Conservation (phyloP, 1,284 basidiomycete genomes). For the Exsudoporus floridanus region DNA sequence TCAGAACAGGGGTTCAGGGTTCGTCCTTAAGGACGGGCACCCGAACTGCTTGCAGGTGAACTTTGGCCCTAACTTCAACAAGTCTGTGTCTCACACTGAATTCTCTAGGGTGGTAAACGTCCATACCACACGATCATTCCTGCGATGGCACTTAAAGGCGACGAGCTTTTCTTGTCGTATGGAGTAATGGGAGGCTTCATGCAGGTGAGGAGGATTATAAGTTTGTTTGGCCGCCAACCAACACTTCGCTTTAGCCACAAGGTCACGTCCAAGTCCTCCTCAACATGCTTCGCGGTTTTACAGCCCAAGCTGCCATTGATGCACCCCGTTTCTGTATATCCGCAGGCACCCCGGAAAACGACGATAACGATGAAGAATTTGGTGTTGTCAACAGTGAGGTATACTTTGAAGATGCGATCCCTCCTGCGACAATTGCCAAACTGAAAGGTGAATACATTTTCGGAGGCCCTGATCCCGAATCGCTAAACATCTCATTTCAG, state of each 20-base stretch:
- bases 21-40: slow-evolving; percentile 77
- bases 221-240: background rate
- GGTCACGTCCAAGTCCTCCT: slow-evolving; percentile 94
- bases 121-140: slow-evolving; percentile 98
- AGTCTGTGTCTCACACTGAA: background rate
- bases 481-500: slow-evolving; percentile 35
- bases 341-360: slow-evolving; percentile 71
- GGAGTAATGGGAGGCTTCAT: slow-evolving; percentile 97
- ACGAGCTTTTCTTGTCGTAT: slow-evolving; percentile 85
- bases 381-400: slow-evolving; percentile 80
- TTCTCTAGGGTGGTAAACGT: slow-evolving; percentile 70
- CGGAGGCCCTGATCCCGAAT: background rate
- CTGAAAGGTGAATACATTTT: slow-evolving; percentile 52
- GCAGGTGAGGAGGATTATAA: slow-evolving; percentile 55
- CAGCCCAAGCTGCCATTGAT: slow-evolving; percentile 83
- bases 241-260: slow-evolving; percentile 58
- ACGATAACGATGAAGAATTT: slow-evolving; percentile 48
- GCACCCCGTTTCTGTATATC: slow-evolving; percentile 96
- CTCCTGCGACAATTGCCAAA: slow-evolving; percentile 55
- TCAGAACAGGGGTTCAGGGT: slow-evolving; percentile 90
- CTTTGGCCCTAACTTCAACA: background rate
- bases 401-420: slow-evolving; percentile 85
- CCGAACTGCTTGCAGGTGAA: slow-evolving; percentile 74
- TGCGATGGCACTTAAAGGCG: slow-evolving; percentile 78
- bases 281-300: slow-evolving; percentile 85